Percentiles rank a stretch among this genome's conserved stretches.
Conservation (phyloP, 2,329 filamentous ascomycete species). For the Paraphoma chrysanthemicola region DNA sequence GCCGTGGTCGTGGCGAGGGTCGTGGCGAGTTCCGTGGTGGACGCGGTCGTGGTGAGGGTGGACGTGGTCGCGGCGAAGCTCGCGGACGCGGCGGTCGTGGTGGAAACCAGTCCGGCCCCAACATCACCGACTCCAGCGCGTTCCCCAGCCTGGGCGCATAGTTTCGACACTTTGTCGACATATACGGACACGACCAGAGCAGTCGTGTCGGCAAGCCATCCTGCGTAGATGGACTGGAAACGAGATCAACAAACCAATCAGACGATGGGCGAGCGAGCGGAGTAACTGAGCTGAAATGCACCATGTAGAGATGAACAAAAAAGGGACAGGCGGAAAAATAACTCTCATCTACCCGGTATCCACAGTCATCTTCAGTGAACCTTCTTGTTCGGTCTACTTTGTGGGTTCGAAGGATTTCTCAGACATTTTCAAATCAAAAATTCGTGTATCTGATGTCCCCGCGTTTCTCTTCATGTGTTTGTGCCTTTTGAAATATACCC, state of each 20-base stretch:
- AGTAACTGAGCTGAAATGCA: slow-evolving; percentile 7
- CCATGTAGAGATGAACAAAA: slow-evolving; percentile 8
- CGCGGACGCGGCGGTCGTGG: slow-evolving; percentile 60
- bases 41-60: slow-evolving; percentile 56
- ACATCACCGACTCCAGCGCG: slow-evolving; percentile 58
- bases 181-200: slow-evolving; percentile 22
- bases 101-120: slow-evolving; percentile 49
- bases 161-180: slow-evolving; percentile 29
- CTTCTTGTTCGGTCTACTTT: neutral
- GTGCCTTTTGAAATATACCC: too few relatives aligned
- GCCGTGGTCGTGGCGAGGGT: slow-evolving; percentile 56
- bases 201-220: slow-evolving; percentile 2
- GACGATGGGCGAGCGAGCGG: slow-evolving; percentile 2
- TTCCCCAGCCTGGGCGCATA: slow-evolving; percentile 62
- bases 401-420: neutral
- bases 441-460: slow-evolving; percentile 4
- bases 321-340: slow-evolving; percentile 12
- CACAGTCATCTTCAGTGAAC: slow-evolving; percentile 9
- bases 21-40: slow-evolving; percentile 54
- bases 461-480: neutral
- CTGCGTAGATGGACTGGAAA: neutral
- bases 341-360: slow-evolving; percentile 21
- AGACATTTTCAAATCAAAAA: slow-evolving; percentile 3
- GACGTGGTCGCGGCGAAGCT: slow-evolving; percentile 50
- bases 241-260: slow-evolving; percentile 1